Conservation (phyloP, 257 asterid genomes). For the Solanum corneliomulleri region DNA sequence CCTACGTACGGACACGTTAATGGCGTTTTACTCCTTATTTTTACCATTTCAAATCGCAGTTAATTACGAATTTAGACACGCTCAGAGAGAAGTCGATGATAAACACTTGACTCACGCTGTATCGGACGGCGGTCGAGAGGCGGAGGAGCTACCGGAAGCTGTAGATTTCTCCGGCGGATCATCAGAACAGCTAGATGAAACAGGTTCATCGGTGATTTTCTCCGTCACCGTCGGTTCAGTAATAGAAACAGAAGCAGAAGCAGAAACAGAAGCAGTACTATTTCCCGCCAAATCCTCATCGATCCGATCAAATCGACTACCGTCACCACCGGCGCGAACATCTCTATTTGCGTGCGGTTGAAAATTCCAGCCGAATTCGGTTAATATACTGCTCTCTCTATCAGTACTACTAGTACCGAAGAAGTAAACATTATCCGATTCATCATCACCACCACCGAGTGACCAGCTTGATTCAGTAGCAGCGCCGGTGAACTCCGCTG, state of each 20-base stretch:
- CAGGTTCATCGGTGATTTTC: conserved; percentile 3
- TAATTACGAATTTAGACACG: conserved; percentile 5
- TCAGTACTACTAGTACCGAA: conserved; percentile 3
- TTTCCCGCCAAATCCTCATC: conserved; percentile 24
- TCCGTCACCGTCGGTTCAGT: conserved; percentile 1
- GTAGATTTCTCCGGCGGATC: conserved; percentile 59
- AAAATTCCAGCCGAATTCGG: conserved; percentile 70
- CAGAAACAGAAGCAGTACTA: not conserved
- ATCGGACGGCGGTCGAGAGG: conserved; percentile 33
- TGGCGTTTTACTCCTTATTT: not conserved
- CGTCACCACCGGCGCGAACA: not conserved
- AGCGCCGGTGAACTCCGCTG: conserved; percentile 4
- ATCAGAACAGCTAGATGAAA: conserved; percentile 72
- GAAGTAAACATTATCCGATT: conserved; percentile 23
- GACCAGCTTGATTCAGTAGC: conserved; percentile 34
- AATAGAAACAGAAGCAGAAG: not conserved
- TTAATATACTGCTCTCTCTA: conserved; percentile 26
- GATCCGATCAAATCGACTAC: conserved; percentile 16
- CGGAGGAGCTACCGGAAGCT: conserved; percentile 29
- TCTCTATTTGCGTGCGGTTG: conserved; percentile 16
- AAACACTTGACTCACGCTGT: conserved; percentile 54
- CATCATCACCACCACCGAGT: conserved; percentile 13
- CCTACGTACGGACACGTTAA: conserved; percentile 27
- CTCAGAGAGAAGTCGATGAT: not conserved
- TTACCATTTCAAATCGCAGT: conserved; percentile 2